Evolutionary conservation across 177 flowering plant genomes (phyloP).

Genomic region (Telopea speciosissima): DNA sequence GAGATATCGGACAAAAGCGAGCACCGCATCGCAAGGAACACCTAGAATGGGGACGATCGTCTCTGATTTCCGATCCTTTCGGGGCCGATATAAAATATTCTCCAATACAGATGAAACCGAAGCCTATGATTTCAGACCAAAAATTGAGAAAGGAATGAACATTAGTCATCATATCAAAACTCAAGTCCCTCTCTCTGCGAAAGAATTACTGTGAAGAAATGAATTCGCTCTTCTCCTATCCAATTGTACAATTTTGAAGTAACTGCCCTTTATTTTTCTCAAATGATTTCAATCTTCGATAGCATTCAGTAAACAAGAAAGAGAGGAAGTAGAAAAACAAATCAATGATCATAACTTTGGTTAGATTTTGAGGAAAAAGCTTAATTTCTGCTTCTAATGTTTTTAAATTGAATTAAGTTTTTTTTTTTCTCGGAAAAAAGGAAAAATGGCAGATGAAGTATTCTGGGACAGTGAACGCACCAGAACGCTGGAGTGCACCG

Average conservation of each 20-base stretch:
- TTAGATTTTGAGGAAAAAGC: too few relatives aligned
- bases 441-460: neutral
- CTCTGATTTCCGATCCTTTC: constrained; percentile 38
- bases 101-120: constrained; percentile 71
- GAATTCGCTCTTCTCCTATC: neutral
- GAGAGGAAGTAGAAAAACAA: too few relatives aligned
- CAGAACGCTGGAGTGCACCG: constrained; percentile 67
- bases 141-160: neutral
- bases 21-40: constrained; percentile 77
- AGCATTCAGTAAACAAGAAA: too few relatives aligned
- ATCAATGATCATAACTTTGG: too few relatives aligned
- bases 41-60: constrained; percentile 57
- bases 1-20: constrained; percentile 64
- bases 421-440: too few relatives aligned
- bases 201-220: neutral
- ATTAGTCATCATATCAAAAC: neutral
- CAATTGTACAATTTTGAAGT: neutral
- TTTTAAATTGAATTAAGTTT: neutral
- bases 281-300: neutral
- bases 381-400: too few relatives aligned
- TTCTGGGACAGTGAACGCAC: constrained; percentile 21
- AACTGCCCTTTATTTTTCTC: too few relatives aligned
- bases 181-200: neutral
- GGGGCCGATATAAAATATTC: constrained; percentile 49
- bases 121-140: constrained; percentile 37